Evolutionary conservation across 2,329 filamentous ascomycete genomes (phyloP).

Genomic region (Hypoxylon sp.): DNA sequence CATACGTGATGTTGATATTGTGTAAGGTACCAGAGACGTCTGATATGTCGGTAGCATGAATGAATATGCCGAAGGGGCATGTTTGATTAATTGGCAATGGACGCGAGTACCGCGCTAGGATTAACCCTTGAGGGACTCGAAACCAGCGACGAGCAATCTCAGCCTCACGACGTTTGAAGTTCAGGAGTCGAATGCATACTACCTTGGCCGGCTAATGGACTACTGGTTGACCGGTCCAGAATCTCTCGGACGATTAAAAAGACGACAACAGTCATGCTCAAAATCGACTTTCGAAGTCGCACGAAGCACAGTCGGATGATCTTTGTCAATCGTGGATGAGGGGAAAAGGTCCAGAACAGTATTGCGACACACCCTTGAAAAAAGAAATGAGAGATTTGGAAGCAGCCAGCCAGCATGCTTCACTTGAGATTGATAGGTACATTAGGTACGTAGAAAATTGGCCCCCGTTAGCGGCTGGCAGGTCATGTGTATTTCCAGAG

Average conservation of each 20-base stretch:
- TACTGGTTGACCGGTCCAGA: constrained; percentile 32
- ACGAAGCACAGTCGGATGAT: constrained; percentile 39
- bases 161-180: constrained; percentile 34
- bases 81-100: constrained; percentile 14
- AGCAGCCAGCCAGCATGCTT: constrained; percentile 17
- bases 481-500: constrained; percentile 39
- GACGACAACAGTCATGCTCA: constrained; percentile 10
- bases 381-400: constrained; percentile 12
- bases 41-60: constrained; percentile 7
- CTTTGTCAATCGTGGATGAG: constrained; percentile 42
- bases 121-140: constrained; percentile 30
- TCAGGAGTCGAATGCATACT: constrained; percentile 11
- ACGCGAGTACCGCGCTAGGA: constrained; percentile 12
- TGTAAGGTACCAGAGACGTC: neutral
- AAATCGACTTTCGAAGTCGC: constrained; percentile 15
- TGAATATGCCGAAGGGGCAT: constrained; percentile 25
- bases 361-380: constrained; percentile 35
- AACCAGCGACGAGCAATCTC: constrained; percentile 25
- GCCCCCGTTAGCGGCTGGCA: constrained; percentile 21
- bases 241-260: constrained; percentile 29
- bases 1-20: neutral
- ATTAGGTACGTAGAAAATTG: too few species aligned
- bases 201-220: constrained; percentile 30
- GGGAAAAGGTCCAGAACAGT: constrained; percentile 43
- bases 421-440: too few species aligned